Percentiles rank a stretch among this genome's conserved stretches.
Evolutionary conservation across 495 filamentous ascomycete genomes (phyloP).

Genomic region (Aeminium ludgeri): DNA sequence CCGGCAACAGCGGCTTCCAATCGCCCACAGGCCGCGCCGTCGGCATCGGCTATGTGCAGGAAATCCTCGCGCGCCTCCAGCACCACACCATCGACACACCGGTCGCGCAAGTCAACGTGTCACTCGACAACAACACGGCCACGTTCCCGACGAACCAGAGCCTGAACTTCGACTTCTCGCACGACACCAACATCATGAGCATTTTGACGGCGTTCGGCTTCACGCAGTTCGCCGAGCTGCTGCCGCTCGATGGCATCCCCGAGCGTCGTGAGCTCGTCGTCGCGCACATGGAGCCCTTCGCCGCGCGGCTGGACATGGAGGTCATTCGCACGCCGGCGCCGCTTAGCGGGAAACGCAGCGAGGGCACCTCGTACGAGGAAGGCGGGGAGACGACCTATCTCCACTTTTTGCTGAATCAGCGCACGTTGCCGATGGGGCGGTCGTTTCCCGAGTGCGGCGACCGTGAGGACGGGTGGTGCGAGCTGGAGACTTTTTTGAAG

Average conservation of each 20-base stretch:
- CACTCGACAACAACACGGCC: constrained; percentile 28
- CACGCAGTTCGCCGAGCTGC: constrained; percentile 31
- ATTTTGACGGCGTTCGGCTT: constrained; percentile 38
- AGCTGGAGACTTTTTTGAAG: constrained; percentile 38
- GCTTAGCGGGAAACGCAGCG: constrained; percentile 27
- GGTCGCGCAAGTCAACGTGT: constrained; percentile 41
- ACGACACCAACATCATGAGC: constrained; percentile 24
- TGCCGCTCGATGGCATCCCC: constrained; percentile 29
- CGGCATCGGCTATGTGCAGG: constrained; percentile 46
- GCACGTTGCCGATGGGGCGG: constrained; percentile 40
- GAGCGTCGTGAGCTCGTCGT: constrained; percentile 35
- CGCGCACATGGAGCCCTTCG: constrained; percentile 42
- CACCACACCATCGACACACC: constrained; percentile 36
- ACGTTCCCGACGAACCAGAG: constrained; percentile 36
- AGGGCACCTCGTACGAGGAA: constrained; percentile 18
- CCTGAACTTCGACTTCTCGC: constrained; percentile 27
- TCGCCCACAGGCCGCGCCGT: constrained; percentile 44
- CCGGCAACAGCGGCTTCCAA: constrained; percentile 38
- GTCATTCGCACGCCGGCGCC: constrained; percentile 40
- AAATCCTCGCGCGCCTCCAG: constrained; percentile 41
- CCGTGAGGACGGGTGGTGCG: constrained; percentile 49
- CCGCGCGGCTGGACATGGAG: constrained; percentile 45
- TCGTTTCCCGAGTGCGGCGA: constrained; percentile 40
- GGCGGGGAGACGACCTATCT: constrained; percentile 37
- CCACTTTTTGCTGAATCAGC: constrained; percentile 48